A percentile compares a stretch with the other conserved stretches of the same genome.
Evolutionary conservation across 768 basidiomycete species (phyloP).

Genomic region (Russula griseocarnosa): DNA sequence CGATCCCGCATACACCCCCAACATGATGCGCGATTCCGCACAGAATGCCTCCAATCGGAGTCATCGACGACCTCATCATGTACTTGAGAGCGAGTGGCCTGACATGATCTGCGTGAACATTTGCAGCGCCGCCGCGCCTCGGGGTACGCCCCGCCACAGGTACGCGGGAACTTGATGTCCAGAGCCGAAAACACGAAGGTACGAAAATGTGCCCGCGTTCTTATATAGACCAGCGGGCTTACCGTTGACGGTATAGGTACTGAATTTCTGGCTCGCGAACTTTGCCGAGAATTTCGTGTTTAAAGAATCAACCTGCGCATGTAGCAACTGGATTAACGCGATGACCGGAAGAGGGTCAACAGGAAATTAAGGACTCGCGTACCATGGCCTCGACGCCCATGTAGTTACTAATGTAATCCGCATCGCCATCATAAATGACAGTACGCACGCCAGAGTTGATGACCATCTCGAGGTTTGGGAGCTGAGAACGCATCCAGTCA

Average conservation of each 20-base stretch:
- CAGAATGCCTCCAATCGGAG: too few species aligned
- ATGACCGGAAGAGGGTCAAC: background rate
- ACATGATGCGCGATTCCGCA: too few species aligned
- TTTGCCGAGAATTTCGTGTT: constrained; percentile 45
- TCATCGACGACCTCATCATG: too few species aligned
- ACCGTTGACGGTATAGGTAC: constrained; percentile 49
- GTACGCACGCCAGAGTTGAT: constrained; percentile 58
- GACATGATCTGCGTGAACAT: constrained; percentile 39
- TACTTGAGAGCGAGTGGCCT: constrained; percentile 31
- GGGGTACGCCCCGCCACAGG: constrained; percentile 29
- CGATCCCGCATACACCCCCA: too few species aligned
- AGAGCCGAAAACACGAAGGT: constrained; percentile 49
- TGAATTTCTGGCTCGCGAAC: constrained; percentile 44
- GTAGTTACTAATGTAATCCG: constrained; percentile 55
- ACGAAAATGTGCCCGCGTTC: constrained; percentile 56
- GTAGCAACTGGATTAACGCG: background rate
- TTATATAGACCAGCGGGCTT: constrained; percentile 51
- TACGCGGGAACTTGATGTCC: constrained; percentile 38
- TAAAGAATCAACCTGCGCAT: constrained; percentile 43
- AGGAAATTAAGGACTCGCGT: background rate
- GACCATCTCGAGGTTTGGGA: constrained; percentile 50
- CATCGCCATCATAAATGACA: constrained; percentile 55
- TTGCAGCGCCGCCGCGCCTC: constrained; percentile 34
- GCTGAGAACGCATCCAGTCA: constrained; percentile 55
- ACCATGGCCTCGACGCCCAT: constrained; percentile 58